Percentiles rank a stretch among this genome's conserved stretches.
Conservation (phyloP, 352 stramenopile genomes). For the Pythium myriotylum region DNA sequence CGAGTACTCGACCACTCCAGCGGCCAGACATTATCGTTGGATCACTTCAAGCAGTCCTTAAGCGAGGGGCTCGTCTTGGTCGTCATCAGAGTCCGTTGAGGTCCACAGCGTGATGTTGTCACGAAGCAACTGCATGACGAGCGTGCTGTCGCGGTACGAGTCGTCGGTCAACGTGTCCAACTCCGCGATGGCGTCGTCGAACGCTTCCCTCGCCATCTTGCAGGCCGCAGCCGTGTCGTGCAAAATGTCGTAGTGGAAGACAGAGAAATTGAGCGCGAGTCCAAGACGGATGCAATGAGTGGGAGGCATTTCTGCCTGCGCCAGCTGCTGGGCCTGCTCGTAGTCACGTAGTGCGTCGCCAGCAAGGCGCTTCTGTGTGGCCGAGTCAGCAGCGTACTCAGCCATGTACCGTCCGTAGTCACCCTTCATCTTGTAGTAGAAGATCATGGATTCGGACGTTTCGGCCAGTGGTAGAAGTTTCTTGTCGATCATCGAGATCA, state of each 20-base stretch:
- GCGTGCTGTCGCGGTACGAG: conserved; percentile 32
- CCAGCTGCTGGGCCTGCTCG: conserved; percentile 18
- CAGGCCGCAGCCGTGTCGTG: conserved; percentile 21
- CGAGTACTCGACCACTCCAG: not conserved
- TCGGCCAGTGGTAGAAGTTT: conserved; percentile 90
- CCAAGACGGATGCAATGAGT: conserved; percentile 35
- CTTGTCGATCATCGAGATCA: conserved; percentile 92
- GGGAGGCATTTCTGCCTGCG: conserved; percentile 22
- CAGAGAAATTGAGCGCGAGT: conserved; percentile 35
- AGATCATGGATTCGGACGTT: conserved; percentile 92
- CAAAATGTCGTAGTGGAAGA: conserved; percentile 39
- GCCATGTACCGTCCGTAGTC: conserved; percentile 26
- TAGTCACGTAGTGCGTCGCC: conserved; percentile 27
- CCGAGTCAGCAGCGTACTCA: conserved; percentile 8
- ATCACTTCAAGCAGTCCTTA: too few relatives aligned
- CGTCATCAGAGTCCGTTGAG: conserved; percentile 13
- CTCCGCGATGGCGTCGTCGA: conserved; percentile 37
- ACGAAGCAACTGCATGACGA: conserved; percentile 39
- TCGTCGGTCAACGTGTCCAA: conserved; percentile 35
- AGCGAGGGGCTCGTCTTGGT: not conserved
- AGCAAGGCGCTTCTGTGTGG: not conserved
- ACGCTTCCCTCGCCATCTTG: conserved; percentile 32
- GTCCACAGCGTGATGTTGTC: conserved; percentile 41
- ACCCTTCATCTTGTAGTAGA: conserved; percentile 97
- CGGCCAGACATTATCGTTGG: not conserved